A percentile compares a stretch with the other conserved stretches of the same genome.
phyloP scores from a whole-genome alignment of 352 stramenopile species.

The Globisporangium lucens region DNA sequence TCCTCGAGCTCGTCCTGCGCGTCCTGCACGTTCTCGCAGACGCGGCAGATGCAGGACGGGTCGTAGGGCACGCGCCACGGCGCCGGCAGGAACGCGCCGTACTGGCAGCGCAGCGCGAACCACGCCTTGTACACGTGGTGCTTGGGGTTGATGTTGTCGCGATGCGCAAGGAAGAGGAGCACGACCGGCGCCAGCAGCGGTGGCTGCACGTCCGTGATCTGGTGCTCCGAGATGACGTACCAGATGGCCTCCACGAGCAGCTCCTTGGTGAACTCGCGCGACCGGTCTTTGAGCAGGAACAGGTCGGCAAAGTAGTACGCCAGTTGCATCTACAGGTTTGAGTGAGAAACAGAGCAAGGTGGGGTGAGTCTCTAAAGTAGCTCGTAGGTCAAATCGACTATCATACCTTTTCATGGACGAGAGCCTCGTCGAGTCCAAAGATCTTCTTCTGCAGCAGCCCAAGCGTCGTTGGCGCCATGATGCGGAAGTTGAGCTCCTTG shows the following conservation, averaged over 20 bases:
- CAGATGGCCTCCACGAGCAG: slow-evolving; percentile 55
- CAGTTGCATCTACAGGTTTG: slow-evolving; percentile 30
- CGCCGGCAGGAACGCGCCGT: slow-evolving; percentile 36
- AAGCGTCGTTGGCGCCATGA: slow-evolving; percentile 52
- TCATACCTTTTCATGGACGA: slow-evolving; percentile 10
- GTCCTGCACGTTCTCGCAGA: slow-evolving; percentile 48
- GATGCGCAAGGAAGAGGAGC: slow-evolving; percentile 57
- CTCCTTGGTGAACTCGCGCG: slow-evolving; percentile 40
- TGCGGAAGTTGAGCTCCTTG: slow-evolving; percentile 41
- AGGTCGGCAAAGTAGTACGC: slow-evolving; percentile 62
- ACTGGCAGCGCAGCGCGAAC: slow-evolving; percentile 68
- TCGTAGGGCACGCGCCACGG: slow-evolving; percentile 64
- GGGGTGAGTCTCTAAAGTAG: background rate
- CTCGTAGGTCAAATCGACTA: background rate
- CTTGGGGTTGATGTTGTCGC: slow-evolving; percentile 64
- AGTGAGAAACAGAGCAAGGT: background rate
- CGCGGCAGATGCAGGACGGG: slow-evolving; percentile 45
- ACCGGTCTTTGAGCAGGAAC: slow-evolving; percentile 42
- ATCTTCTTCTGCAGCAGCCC: slow-evolving; percentile 42
- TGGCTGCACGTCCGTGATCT: slow-evolving; percentile 43
- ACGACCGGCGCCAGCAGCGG: slow-evolving; percentile 51
- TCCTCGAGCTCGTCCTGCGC: slow-evolving; percentile 19
- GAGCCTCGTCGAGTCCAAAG: slow-evolving; percentile 18
- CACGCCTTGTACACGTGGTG: slow-evolving; percentile 46
- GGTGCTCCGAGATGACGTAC: slow-evolving; percentile 48